Conservation (phyloP, 495 filamentous ascomycete genomes). For the Aspergillus nanangensis region DNA sequence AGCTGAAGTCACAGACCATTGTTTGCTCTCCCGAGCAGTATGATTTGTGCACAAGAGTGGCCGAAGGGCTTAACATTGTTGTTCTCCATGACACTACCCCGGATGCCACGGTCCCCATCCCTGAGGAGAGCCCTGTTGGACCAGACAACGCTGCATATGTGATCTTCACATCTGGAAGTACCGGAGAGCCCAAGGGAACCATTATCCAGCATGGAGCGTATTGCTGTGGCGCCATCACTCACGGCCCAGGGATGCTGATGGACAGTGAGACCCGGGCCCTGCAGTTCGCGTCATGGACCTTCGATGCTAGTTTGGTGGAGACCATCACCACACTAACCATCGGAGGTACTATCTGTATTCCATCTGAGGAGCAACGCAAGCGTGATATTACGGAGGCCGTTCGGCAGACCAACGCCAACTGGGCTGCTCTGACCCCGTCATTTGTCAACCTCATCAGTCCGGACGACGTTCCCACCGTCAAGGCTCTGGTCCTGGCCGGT, state of each 20-base stretch:
- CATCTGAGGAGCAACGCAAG: slow-evolving; percentile 39
- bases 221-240: slow-evolving; percentile 11
- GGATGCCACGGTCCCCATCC: not conserved
- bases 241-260: slow-evolving; percentile 36
- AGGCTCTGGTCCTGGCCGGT: slow-evolving; percentile 33
- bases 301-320: slow-evolving; percentile 54
- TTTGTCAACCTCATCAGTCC: slow-evolving; percentile 33
- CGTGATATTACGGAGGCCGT: slow-evolving; percentile 25
- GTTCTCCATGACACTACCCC: slow-evolving; percentile 2
- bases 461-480: slow-evolving; percentile 27
- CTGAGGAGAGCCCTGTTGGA: not conserved
- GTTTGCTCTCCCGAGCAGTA: slow-evolving; percentile 33
- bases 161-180: slow-evolving; percentile 29
- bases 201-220: slow-evolving; percentile 27
- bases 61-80: slow-evolving; percentile 1
- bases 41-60: slow-evolving; percentile 1
- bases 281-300: slow-evolving; percentile 57
- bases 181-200: slow-evolving; percentile 33
- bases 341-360: slow-evolving; percentile 53
- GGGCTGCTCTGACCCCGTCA: slow-evolving; percentile 33
- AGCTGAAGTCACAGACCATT: slow-evolving; percentile 38
- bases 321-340: slow-evolving; percentile 51
- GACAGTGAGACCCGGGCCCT: slow-evolving; percentile 45
- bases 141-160: slow-evolving; percentile 5
- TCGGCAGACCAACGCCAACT: slow-evolving; percentile 26